Conservation (phyloP, 805 yeast genomes). For the Diddensiella transvaalensis region DNA sequence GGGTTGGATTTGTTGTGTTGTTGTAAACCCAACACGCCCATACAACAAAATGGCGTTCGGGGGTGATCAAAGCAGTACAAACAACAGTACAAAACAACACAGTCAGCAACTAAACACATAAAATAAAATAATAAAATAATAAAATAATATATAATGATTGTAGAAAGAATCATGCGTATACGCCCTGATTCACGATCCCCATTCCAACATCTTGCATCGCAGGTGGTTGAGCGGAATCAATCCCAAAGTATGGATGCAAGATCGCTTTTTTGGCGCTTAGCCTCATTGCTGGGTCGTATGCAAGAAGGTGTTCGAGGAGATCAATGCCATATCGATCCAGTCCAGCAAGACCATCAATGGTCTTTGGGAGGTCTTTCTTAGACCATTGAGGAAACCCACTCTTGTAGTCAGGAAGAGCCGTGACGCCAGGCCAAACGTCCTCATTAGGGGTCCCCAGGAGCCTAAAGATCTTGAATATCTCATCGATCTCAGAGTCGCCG, state of each 20-base stretch:
- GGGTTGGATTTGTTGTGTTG: no score
- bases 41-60: no score
- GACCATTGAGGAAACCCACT: conserved; percentile 90
- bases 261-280: conserved; percentile 93
- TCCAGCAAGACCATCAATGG: conserved; percentile 77
- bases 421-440: conserved; percentile 91
- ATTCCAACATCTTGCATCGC: neutral
- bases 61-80: no score
- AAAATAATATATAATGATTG: neutral
- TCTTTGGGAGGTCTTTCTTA: conserved; percentile 61
- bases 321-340: conserved; percentile 83
- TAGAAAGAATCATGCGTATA: neutral
- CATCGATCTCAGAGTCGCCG: conserved; percentile 97
- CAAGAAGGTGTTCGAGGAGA: conserved; percentile 66
- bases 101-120: neutral
- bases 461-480: conserved; percentile 88
- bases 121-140: neutral
- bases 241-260: conserved; percentile 72
- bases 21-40: no score
- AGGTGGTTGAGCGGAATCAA: neutral
- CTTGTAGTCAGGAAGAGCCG: conserved; percentile 86
- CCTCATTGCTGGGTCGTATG: conserved; percentile 90
- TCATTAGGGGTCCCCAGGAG: conserved; percentile 93
- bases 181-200: neutral
- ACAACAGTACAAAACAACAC: no score